Percentiles rank a stretch among this genome's conserved stretches.
Conservation (phyloP, 306 rosid species). For the Glycyrrhiza uralensis region DNA sequence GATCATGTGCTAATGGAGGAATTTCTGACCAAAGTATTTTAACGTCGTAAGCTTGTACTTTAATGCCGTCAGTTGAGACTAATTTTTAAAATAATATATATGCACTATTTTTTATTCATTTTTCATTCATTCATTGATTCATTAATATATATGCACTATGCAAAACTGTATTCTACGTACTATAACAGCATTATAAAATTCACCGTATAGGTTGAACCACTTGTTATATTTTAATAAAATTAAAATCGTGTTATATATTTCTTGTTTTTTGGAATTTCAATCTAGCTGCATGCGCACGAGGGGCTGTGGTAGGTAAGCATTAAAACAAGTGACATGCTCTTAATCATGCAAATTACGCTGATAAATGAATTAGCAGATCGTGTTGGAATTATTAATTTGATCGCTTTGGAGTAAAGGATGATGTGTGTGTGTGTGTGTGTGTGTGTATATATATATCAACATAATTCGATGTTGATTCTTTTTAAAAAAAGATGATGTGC, state of each 20-base stretch:
- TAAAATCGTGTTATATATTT: background rate
- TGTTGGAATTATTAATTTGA: background rate
- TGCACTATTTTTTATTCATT: too few relatives aligned
- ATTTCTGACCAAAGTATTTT: conserved; percentile 5
- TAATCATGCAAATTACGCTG: conserved; percentile 21
- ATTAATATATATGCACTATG: background rate
- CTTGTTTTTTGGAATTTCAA: conserved; percentile 3
- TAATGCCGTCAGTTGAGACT: conserved; percentile 6
- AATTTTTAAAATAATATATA: background rate
- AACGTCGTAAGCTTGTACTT: background rate
- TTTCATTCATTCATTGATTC: too few relatives aligned
- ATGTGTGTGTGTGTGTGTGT: too few relatives aligned
- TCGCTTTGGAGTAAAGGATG: conserved; percentile 29
- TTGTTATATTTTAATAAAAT: background rate
- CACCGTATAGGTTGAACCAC: background rate
- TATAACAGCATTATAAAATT: background rate
- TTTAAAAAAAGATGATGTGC: background rate
- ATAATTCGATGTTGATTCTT: background rate
- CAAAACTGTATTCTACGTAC: conserved; percentile 11
- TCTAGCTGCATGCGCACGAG: conserved; percentile 27
- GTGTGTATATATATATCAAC: too few relatives aligned
- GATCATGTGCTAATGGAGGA: background rate
- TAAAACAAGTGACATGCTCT: background rate
- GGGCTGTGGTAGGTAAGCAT: background rate
- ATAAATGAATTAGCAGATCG: background rate